Evolutionary conservation across 2,329 filamentous ascomycete genomes (phyloP), one percentile per base, ranked within the genome.

Genomic region (Ceratocystis lukuohia): DNA sequence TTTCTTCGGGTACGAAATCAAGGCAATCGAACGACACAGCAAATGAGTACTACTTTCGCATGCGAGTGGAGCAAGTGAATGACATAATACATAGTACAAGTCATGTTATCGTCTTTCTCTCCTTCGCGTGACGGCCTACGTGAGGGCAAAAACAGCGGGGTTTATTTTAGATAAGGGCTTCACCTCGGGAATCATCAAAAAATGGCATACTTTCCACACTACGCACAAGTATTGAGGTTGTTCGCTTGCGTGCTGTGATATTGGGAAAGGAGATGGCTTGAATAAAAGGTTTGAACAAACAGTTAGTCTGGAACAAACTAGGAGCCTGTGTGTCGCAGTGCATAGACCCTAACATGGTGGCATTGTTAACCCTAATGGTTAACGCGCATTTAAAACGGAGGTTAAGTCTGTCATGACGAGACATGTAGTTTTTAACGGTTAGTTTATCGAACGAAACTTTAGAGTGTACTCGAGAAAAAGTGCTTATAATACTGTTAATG

Each of bases 121-220:
- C 37, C 72, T 74, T 76, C 74, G 72, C 75, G 74, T 74, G 73
- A 76, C 71, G 72, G 73, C 74, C 74, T 75, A 73, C 73, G 73
- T 74, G 72, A 74, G 74, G 73, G 74, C 67, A 68, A 70, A 75
- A 75, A 74, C 71, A 74, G 77, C 75, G 77, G 76, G 78, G 77
- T 53, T 53, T 53, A 5, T 79, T 77, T 73, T 37, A 71, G 61
- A 67, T 53, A 67, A 76, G 75, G 76, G 74, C 72, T 77, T 77
- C 75, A 76, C 76, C 77, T 78, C 76, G 76, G 77, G 77, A 73
- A 77, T 78, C 73, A 77, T 78, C 77, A 77, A 78, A 74, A 77
- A 71, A 70, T 70, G 70, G 70, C 69, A 70, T 66, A 62, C 64
- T 65, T 65, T 65, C 64, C 64, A 65, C 64, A 61, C 5, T 15